A percentile compares a stretch with the other conserved stretches of the same genome.
phyloP scores from a whole-genome alignment of 2,329 filamentous ascomycete species.

The Periconia digitata region DNA sequence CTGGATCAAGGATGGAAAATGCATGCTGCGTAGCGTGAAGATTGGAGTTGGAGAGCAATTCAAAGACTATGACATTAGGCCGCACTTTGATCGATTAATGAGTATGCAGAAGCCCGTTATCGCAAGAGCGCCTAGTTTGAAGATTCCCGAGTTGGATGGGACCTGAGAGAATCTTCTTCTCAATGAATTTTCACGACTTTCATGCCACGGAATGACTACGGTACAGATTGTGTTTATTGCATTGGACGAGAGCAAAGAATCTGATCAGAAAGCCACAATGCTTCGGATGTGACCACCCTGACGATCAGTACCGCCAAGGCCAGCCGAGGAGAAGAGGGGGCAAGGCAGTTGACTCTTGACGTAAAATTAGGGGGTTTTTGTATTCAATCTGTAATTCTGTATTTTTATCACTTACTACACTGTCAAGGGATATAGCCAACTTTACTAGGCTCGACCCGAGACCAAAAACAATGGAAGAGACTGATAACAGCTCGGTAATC shows the following conservation, averaged over 20 bases:
- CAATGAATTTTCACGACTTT: too few species aligned
- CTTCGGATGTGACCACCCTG: too few species aligned
- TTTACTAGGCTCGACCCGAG: background rate
- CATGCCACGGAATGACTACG: too few species aligned
- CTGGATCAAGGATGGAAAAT: constrained; percentile 30
- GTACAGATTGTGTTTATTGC: too few species aligned
- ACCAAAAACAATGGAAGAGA: background rate
- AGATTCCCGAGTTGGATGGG: constrained; percentile 24
- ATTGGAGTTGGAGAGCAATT: constrained; percentile 27
- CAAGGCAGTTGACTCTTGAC: background rate
- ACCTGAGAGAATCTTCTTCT: background rate
- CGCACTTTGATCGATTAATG: constrained; percentile 37
- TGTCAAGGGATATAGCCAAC: background rate
- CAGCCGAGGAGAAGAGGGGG: background rate
- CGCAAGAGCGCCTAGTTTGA: constrained; percentile 19
- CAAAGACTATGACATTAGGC: constrained; percentile 35
- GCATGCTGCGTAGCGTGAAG: constrained; percentile 35
- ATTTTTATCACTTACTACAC: background rate
- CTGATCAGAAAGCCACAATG: too few species aligned
- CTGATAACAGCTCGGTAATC: background rate
- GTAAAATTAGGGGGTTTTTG: background rate
- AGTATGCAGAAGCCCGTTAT: constrained; percentile 22
- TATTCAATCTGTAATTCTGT: background rate
- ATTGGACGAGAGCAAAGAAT: too few species aligned
- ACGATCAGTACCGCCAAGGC: too few species aligned